Conservation (phyloP, 768 basidiomycete species). For the Phaeotremella skinneri region DNA sequence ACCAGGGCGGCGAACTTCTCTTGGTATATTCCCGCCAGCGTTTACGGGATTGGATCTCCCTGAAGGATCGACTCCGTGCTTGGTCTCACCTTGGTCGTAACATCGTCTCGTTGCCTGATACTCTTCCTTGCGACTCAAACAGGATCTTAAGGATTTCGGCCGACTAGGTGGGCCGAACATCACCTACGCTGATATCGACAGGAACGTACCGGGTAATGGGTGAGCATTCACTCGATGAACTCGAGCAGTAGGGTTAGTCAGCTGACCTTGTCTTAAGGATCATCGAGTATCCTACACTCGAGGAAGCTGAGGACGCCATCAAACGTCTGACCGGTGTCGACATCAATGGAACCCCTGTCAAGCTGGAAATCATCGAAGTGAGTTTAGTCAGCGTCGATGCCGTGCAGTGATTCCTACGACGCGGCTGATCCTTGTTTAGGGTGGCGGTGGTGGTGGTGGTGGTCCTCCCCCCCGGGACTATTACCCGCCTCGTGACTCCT, state of each 20-base stretch:
- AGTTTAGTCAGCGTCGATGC: slow-evolving; percentile 6
- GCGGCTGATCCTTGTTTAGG: slow-evolving; percentile 52
- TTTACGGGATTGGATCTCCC: slow-evolving; percentile 7
- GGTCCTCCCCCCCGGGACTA: slow-evolving; percentile 48
- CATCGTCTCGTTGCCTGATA: neutral
- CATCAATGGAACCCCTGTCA: slow-evolving; percentile 56
- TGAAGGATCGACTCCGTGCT: neutral
- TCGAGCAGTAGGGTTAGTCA: neutral
- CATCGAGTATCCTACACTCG: slow-evolving; percentile 81
- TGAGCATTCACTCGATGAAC: slow-evolving; percentile 52
- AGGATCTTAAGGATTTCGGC: slow-evolving; percentile 98
- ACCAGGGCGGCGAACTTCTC: neutral
- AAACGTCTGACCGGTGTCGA: slow-evolving; percentile 81
- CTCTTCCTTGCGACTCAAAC: slow-evolving; percentile 13
- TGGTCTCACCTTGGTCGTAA: neutral
- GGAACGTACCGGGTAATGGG: slow-evolving; percentile 82
- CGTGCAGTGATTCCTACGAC: no score
- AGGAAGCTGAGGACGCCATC: slow-evolving; percentile 91
- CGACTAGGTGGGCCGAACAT: slow-evolving; percentile 82
- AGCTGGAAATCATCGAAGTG: slow-evolving; percentile 28
- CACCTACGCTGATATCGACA: slow-evolving; percentile 91
- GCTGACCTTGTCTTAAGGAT: slow-evolving; percentile 58
- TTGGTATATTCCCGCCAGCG: neutral
- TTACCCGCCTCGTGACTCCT: slow-evolving; percentile 54
- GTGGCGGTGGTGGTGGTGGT: slow-evolving; percentile 18